A percentile compares a stretch with the other conserved stretches of the same genome.
These are phyloP conservation scores for Spathaspora sp. DNA, from an alignment of 805 yeast genomes.

Conservation along the genomic window DNA sequence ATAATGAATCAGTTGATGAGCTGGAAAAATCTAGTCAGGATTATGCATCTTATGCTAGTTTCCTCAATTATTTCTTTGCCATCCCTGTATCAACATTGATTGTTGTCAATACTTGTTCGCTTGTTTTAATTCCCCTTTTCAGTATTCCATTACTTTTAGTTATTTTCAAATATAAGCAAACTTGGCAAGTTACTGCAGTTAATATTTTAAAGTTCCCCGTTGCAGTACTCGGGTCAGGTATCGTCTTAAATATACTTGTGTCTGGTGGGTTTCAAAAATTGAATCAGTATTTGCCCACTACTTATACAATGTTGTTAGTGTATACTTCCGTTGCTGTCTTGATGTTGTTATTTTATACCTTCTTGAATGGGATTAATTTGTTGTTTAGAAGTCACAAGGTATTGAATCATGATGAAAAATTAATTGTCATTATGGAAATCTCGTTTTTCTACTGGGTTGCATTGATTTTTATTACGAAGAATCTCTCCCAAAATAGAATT, in stretches of 20 bases:
- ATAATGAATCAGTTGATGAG: conserved; percentile 18
- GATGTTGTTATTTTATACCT: conserved; percentile 51
- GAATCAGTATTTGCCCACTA: conserved; percentile 36
- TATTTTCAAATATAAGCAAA: conserved; percentile 43
- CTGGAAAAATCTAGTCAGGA: conserved; percentile 13
- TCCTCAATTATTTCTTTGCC: conserved; percentile 58
- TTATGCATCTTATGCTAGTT: conserved; percentile 61
- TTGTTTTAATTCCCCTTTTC: conserved; percentile 50
- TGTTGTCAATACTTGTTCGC: conserved; percentile 47
- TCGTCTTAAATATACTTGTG: conserved; percentile 8
- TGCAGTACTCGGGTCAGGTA: conserved; percentile 44
- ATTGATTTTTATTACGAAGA: conserved; percentile 43
- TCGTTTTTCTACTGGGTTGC: conserved; percentile 55
- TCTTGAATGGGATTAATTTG: conserved; percentile 45
- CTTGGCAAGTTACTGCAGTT: conserved; percentile 37
- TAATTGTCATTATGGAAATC: conserved; percentile 44
- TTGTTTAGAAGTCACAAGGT: conserved; percentile 30
- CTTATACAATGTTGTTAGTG: conserved; percentile 35
- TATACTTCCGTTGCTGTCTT: conserved; percentile 42
- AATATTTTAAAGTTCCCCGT: conserved; percentile 54
- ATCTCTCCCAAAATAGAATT: conserved; percentile 41
- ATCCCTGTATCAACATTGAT: conserved; percentile 49
- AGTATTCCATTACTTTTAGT: conserved; percentile 43
- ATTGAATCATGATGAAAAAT: conserved; percentile 42
- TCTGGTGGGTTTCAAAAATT: conserved; percentile 1